phyloP scores from a whole-genome alignment of 495 filamentous ascomycete genomes.

The Cercophora scortea region DNA sequence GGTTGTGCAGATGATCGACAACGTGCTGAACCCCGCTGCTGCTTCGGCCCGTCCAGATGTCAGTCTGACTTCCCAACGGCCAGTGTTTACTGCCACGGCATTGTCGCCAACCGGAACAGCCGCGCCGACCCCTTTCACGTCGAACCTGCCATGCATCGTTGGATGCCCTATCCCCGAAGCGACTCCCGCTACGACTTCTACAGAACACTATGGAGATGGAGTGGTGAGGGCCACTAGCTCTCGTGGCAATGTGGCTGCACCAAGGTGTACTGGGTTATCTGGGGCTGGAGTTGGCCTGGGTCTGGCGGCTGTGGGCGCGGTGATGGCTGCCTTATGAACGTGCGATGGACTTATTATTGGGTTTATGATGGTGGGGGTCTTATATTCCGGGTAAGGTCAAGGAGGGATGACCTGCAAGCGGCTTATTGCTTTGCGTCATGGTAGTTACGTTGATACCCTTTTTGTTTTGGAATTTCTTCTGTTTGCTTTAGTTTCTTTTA shows the following conservation, averaged over 20 bases:
- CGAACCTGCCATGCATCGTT: slow-evolving; percentile 24
- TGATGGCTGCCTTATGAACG: slow-evolving; percentile 3
- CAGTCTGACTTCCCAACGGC: slow-evolving; percentile 28
- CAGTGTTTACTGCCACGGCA: slow-evolving; percentile 29
- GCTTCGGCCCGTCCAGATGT: slow-evolving; percentile 30
- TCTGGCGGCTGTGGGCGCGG: slow-evolving; percentile 4
- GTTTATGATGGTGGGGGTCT: too few relatives aligned
- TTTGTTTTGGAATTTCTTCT: too few relatives aligned
- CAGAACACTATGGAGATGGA: not conserved
- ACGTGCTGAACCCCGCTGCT: slow-evolving; percentile 53
- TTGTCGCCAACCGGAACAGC: slow-evolving; percentile 6
- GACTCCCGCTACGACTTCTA: not conserved
- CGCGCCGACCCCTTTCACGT: slow-evolving; percentile 13
- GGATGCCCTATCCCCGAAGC: slow-evolving; percentile 13
- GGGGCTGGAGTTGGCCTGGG: slow-evolving; percentile 4
- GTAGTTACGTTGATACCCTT: too few relatives aligned
- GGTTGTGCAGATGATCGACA: slow-evolving; percentile 57
- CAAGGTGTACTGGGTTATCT: slow-evolving; percentile 13
- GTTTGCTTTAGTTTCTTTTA: too few relatives aligned
- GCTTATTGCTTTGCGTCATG: too few relatives aligned
- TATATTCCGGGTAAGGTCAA: too few relatives aligned
- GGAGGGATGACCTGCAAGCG: too few relatives aligned
- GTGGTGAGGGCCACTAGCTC: not conserved
- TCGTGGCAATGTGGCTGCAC: slow-evolving; percentile 1
- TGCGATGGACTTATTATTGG: not conserved